Evolutionary conservation across 78 protist species (phyloP).

Genomic region (Blattamonas nauphoetae): DNA sequence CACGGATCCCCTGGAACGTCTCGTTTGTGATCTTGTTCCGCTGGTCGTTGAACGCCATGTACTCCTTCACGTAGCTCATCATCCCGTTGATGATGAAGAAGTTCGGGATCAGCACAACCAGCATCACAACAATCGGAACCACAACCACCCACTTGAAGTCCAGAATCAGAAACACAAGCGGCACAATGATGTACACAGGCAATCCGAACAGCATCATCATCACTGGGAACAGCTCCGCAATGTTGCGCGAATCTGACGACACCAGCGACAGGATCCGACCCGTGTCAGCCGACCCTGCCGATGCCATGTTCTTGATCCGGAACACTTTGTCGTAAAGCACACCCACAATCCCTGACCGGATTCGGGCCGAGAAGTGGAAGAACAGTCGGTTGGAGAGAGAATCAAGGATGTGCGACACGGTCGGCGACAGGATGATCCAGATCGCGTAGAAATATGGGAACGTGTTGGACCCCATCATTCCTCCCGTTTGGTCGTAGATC

Average conservation of each 20-base stretch:
- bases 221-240: background rate
- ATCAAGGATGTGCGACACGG: background rate
- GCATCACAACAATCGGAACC: no score
- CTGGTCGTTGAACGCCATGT: background rate
- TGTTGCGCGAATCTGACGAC: background rate
- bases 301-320: background rate
- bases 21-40: constrained; percentile 10
- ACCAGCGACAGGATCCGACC: background rate
- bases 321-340: background rate
- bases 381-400: background rate
- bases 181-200: background rate
- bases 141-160: no score
- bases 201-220: background rate
- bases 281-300: background rate
- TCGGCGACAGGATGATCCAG: background rate
- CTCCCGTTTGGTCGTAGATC: background rate
- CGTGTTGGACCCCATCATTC: background rate
- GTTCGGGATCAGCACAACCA: no score
- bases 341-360: background rate
- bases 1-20: constrained; percentile 5
- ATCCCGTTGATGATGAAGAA: no score
- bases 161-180: background rate
- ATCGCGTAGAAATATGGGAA: background rate
- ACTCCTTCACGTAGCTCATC: background rate
- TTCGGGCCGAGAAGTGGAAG: background rate